These are phyloP conservation scores for Candida sanyiensis DNA, from an alignment of 805 yeast species.

Conservation along the genomic window DNA sequence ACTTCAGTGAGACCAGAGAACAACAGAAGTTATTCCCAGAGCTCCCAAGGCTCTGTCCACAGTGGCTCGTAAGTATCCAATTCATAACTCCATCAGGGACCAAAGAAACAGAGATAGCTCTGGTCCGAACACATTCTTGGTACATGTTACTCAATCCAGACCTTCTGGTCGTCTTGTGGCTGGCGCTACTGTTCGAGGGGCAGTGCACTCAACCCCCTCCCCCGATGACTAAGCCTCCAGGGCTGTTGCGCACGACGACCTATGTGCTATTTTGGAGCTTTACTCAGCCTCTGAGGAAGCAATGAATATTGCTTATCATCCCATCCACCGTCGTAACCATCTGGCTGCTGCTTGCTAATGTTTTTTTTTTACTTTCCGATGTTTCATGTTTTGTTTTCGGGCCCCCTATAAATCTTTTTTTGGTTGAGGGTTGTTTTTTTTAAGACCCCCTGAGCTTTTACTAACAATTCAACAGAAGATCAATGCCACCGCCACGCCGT, in stretches of 20 bases:
- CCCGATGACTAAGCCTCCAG: background rate
- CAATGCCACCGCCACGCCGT: conserved; percentile 21
- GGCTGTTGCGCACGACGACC: no score
- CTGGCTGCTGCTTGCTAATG: no score
- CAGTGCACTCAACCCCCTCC: background rate
- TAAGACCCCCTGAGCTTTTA: no score
- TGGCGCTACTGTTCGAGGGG: background rate
- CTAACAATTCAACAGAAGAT: conserved; percentile 12
- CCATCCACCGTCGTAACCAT: no score
- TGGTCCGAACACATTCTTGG: background rate
- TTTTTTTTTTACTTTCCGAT: no score
- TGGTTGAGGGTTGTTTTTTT: no score
- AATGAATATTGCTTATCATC: no score
- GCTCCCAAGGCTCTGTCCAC: conserved; percentile 9
- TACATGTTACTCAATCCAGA: background rate
- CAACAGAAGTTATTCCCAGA: conserved; percentile 17
- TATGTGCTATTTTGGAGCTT: no score
- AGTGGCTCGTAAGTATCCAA: conserved; percentile 11
- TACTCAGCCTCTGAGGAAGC: no score
- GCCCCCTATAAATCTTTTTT: no score
- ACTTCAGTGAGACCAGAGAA: conserved; percentile 15
- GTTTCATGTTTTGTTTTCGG: no score
- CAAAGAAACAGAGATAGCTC: background rate
- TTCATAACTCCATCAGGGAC: background rate
- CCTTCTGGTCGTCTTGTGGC: background rate